A percentile compares a stretch with the other conserved stretches of the same genome.
These are phyloP conservation scores for Xanthoconium separans DNA, from an alignment of 1,284 basidiomycete species.

Conservation along the genomic window DNA sequence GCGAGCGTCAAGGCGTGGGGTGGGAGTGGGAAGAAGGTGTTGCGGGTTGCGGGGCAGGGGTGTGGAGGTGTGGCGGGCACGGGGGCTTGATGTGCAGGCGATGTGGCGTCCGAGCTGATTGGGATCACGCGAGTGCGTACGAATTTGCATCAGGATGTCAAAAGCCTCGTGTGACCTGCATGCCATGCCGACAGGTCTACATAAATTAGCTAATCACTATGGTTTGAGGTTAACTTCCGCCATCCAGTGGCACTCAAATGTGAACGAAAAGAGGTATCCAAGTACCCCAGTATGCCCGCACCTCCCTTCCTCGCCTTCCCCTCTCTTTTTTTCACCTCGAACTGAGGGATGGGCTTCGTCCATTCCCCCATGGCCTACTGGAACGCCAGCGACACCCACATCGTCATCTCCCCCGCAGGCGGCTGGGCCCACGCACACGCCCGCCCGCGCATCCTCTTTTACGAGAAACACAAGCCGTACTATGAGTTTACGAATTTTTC, in stretches of 20 bases:
- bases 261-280: no score
- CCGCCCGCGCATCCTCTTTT: conserved; percentile 48
- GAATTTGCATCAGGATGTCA: no score
- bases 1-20: conserved; percentile 68
- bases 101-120: no score
- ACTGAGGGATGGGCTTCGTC: conserved; percentile 16
- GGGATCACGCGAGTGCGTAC: no score
- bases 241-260: no score
- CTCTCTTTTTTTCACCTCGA: not conserved
- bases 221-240: no score
- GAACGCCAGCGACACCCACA: conserved; percentile 30
- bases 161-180: no score
- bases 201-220: no score
- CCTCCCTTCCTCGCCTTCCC: not conserved
- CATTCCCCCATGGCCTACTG: conserved; percentile 21
- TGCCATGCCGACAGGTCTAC: no score
- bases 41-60: conserved; percentile 57
- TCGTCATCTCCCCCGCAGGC: conserved; percentile 23
- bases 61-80: no score
- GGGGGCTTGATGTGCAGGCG: no score
- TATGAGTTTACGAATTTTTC: conserved; percentile 72
- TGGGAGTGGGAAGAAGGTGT: conserved; percentile 52
- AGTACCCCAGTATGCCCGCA: conserved; percentile 17
- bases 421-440: conserved; percentile 27
- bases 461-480: conserved; percentile 56